Conservation (phyloP, 2,329 filamentous ascomycete genomes). For the Knufia petricola region DNA sequence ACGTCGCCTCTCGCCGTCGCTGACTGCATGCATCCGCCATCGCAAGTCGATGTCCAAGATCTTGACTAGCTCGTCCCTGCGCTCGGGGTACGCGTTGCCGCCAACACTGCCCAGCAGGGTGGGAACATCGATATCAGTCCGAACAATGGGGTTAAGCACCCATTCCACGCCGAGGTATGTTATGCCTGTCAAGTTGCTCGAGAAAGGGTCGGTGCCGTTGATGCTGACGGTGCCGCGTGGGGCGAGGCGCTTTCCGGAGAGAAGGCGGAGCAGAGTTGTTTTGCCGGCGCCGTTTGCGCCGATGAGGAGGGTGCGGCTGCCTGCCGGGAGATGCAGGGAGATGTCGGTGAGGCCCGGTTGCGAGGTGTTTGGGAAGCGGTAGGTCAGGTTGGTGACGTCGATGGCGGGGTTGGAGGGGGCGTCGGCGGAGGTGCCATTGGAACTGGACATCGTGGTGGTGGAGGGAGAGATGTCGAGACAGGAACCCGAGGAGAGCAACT, state of each 20-base stretch:
- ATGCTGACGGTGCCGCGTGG: slow-evolving; percentile 66
- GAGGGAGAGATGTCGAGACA: neutral
- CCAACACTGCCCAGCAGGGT: slow-evolving; percentile 80
- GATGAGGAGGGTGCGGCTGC: slow-evolving; percentile 81
- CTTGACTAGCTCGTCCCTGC: slow-evolving; percentile 73
- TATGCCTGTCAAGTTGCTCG: slow-evolving; percentile 78
- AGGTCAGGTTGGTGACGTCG: slow-evolving; percentile 65
- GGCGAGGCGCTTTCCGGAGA: slow-evolving; percentile 89
- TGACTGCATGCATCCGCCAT: slow-evolving; percentile 95
- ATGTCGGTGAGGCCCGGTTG: slow-evolving; percentile 63
- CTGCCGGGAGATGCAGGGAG: slow-evolving; percentile 64
- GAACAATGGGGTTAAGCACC: slow-evolving; percentile 94
- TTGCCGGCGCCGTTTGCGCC: slow-evolving; percentile 95
- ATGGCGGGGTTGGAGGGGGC: slow-evolving; percentile 49
- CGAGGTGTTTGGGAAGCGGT: slow-evolving; percentile 78
- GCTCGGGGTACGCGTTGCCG: slow-evolving; percentile 68
- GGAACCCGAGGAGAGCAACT: neutral
- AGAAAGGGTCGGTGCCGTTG: slow-evolving; percentile 82
- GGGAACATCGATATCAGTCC: slow-evolving; percentile 83
- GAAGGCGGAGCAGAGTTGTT: slow-evolving; percentile 86
- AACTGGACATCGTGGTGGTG: neutral
- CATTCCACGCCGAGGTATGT: slow-evolving; percentile 96
- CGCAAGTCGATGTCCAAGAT: slow-evolving; percentile 85
- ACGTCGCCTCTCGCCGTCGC: slow-evolving; percentile 78
- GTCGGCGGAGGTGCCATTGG: slow-evolving; percentile 2